phyloP scores from a whole-genome alignment of 2,329 filamentous ascomycete genomes.

The Fusarium transvaalense region DNA sequence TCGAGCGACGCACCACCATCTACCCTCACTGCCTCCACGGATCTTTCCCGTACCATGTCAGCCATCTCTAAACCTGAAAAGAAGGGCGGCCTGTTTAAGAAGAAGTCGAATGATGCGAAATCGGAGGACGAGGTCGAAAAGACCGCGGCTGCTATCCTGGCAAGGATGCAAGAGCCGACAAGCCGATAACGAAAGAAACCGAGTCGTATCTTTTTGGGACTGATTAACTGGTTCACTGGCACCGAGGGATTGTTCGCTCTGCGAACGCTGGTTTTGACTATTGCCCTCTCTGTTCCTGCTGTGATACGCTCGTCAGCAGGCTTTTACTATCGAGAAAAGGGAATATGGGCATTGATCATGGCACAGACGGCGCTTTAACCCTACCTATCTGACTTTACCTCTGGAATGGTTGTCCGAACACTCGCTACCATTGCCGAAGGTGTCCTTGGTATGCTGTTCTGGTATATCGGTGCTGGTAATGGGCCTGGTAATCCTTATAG shows the following conservation, averaged over 20 bases:
- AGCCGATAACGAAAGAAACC: slow-evolving; percentile 15
- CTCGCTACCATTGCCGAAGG: slow-evolving; percentile 12
- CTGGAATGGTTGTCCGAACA: slow-evolving; percentile 26
- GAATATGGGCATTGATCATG: slow-evolving; percentile 40
- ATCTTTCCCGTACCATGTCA: slow-evolving; percentile 14
- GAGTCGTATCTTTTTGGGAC: background rate
- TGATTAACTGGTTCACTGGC: slow-evolving; percentile 13
- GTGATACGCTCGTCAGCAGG: slow-evolving; percentile 22
- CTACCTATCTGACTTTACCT: slow-evolving; percentile 34
- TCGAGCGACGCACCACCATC: slow-evolving; percentile 19
- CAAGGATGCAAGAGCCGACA: slow-evolving; percentile 12
- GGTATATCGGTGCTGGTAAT: slow-evolving; percentile 10
- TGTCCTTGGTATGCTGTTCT: slow-evolving; percentile 9
- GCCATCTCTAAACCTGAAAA: slow-evolving; percentile 12
- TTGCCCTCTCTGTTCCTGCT: slow-evolving; percentile 8
- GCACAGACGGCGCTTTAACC: slow-evolving; percentile 34
- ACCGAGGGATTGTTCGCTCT: slow-evolving; percentile 11
- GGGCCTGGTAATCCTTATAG: slow-evolving; percentile 34
- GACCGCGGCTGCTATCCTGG: slow-evolving; percentile 2
- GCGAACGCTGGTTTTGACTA: slow-evolving; percentile 8
- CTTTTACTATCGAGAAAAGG: slow-evolving; percentile 39
- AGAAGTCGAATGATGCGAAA: slow-evolving; percentile 8
- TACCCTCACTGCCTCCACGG: background rate
- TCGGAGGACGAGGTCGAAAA: background rate
- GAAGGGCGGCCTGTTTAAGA: slow-evolving; percentile 7